These are phyloP conservation scores for Pyrenochaeta sp. DNA, from an alignment of 2,329 filamentous ascomycete species.

Conservation along the genomic window DNA sequence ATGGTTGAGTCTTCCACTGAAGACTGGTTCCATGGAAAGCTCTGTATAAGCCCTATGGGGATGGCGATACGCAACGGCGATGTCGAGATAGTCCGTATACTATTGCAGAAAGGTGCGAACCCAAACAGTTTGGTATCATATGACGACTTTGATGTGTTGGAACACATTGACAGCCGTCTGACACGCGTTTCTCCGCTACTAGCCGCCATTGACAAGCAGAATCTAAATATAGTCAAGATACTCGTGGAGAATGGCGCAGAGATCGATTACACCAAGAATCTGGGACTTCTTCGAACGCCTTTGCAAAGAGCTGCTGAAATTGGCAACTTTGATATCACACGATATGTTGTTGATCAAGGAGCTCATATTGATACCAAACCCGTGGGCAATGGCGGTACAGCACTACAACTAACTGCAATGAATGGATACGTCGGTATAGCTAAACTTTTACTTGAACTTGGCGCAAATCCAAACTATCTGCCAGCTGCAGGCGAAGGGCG, in stretches of 20 bases:
- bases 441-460: neutral
- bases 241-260: constrained; percentile 7
- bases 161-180: neutral
- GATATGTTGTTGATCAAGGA: constrained; percentile 5
- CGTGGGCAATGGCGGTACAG: constrained; percentile 1
- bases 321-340: constrained; percentile 11
- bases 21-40: too few species aligned
- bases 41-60: too few species aligned
- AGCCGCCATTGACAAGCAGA: constrained; percentile 6
- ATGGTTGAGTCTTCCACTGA: too few species aligned
- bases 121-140: constrained; percentile 6
- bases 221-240: neutral
- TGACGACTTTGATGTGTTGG: neutral
- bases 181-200: constrained; percentile 5
- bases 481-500: constrained; percentile 1
- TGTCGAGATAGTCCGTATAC: too few species aligned
- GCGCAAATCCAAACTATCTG: constrained; percentile 3
- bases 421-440: constrained; percentile 2
- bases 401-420: constrained; percentile 9
- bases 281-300: constrained; percentile 10
- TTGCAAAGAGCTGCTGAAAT: constrained; percentile 18
- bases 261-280: neutral
- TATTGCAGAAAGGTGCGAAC: too few species aligned
- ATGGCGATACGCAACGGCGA: too few species aligned
- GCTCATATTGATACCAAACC: constrained; percentile 2